Conservation (phyloP, 176 grass and related monocot genomes). For the Lolium multiflorum region DNA sequence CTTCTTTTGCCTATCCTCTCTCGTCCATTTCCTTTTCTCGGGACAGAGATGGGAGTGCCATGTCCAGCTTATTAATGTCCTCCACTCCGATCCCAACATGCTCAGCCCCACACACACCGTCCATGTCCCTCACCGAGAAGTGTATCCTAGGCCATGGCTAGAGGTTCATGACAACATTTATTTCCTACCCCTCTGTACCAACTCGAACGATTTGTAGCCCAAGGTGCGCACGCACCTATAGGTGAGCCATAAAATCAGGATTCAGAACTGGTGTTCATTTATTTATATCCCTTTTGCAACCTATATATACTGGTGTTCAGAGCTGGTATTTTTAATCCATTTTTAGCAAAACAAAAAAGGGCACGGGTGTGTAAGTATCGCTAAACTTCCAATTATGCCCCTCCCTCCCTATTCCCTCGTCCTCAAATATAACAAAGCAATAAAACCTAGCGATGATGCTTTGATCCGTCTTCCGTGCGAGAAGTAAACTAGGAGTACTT, state of each 20-base stretch:
- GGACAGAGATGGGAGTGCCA: background rate
- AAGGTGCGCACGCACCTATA: conserved; percentile 3
- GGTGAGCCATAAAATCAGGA: background rate
- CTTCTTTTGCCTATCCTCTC: background rate
- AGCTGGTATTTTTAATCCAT: too few relatives aligned
- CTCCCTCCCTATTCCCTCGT: too few relatives aligned
- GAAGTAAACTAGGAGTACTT: too few relatives aligned
- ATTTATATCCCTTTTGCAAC: background rate
- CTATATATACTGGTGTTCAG: background rate
- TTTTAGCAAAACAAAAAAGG: too few relatives aligned
- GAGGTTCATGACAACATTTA: conserved; percentile 35
- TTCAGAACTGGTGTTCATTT: background rate
- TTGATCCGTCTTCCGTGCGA: too few relatives aligned
- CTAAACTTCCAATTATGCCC: too few relatives aligned
- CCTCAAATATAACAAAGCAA: too few relatives aligned
- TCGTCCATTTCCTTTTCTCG: conserved; percentile 17
- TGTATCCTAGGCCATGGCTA: conserved; percentile 36
- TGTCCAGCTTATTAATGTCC: conserved; percentile 39
- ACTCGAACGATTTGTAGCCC: conserved; percentile 30
- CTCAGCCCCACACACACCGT: conserved; percentile 32
- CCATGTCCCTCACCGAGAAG: conserved; percentile 37
- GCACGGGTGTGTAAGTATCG: too few relatives aligned
- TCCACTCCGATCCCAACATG: conserved; percentile 30
- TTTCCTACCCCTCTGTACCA: conserved; percentile 29
- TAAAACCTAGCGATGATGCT: too few relatives aligned